Evolutionary conservation across 192 early-diverging fungal genomes (phyloP).

Genomic region (Linnemannia zychae): DNA sequence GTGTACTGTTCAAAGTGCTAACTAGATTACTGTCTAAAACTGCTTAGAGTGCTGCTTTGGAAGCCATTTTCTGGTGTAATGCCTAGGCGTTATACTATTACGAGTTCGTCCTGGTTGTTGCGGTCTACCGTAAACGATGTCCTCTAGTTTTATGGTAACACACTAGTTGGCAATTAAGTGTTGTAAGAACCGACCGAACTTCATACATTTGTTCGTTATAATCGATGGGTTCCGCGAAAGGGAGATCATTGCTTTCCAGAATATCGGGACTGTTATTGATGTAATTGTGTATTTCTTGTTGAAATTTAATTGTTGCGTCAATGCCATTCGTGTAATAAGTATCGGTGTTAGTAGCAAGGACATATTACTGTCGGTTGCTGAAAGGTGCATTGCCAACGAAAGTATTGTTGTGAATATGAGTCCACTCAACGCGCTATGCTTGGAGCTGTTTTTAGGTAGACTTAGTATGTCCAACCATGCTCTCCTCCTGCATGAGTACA

Average conservation of each 20-base stretch:
- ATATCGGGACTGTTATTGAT: background rate
- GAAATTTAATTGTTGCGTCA: background rate
- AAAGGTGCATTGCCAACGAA: background rate
- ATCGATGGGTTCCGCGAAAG: background rate
- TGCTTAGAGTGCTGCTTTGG: too few species aligned
- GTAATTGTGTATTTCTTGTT: background rate
- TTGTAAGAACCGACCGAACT: conserved; percentile 28
- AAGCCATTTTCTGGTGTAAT: too few species aligned
- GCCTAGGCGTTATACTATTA: too few species aligned
- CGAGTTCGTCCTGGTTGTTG: too few species aligned
- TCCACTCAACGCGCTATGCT: background rate
- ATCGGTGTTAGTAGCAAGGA: background rate
- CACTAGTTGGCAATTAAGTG: conserved; percentile 50
- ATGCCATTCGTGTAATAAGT: background rate
- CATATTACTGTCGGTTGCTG: background rate
- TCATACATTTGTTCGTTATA: background rate
- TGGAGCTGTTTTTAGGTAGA: background rate
- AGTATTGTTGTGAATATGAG: too few species aligned
- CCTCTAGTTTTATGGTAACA: too few species aligned
- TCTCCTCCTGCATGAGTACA: conserved; percentile 26
- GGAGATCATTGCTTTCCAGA: background rate
- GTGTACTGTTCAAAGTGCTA: too few species aligned
- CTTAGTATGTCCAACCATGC: conserved; percentile 20
- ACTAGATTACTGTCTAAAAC: too few species aligned
- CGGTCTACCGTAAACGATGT: too few species aligned